These are phyloP conservation scores for Pleurotus eryngii DNA, from an alignment of 768 basidiomycete genomes.

Conservation along the genomic window DNA sequence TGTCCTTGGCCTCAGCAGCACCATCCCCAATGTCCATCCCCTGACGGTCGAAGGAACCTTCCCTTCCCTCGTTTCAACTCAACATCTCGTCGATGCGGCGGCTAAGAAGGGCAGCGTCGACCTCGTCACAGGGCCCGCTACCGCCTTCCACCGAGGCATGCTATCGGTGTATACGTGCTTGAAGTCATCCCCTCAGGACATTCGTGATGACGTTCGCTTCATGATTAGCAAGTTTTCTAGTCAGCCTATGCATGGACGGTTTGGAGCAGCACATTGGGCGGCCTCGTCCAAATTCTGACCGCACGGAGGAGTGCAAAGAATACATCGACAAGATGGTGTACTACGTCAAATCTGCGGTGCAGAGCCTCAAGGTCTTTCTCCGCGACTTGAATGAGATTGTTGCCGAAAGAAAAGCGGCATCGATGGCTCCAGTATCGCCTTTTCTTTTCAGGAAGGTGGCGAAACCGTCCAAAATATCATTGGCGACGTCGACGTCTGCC, in stretches of 20 bases:
- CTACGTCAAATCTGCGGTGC: neutral
- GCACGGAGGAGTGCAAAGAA: neutral
- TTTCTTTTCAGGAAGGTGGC: neutral
- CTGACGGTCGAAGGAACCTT: neutral
- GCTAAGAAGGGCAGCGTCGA: neutral
- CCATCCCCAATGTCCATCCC: neutral
- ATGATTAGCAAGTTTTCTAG: neutral
- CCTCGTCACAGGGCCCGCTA: neutral
- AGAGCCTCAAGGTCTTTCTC: neutral
- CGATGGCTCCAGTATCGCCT: neutral
- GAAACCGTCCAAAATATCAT: neutral
- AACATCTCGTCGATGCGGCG: neutral
- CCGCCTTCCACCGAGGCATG: neutral
- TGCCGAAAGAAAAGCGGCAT: neutral
- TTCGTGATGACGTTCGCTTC: neutral
- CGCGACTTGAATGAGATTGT: neutral
- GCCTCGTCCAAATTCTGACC: neutral
- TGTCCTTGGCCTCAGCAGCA: neutral
- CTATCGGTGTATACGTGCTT: neutral
- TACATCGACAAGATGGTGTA: neutral
- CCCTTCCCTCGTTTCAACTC: neutral
- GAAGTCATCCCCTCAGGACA: neutral
- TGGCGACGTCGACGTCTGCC: neutral
- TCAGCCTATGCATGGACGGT: neutral
- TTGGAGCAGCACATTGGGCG: neutral